Conservation (phyloP, 2,329 filamentous ascomycete species). For the Penicillium sp. region DNA sequence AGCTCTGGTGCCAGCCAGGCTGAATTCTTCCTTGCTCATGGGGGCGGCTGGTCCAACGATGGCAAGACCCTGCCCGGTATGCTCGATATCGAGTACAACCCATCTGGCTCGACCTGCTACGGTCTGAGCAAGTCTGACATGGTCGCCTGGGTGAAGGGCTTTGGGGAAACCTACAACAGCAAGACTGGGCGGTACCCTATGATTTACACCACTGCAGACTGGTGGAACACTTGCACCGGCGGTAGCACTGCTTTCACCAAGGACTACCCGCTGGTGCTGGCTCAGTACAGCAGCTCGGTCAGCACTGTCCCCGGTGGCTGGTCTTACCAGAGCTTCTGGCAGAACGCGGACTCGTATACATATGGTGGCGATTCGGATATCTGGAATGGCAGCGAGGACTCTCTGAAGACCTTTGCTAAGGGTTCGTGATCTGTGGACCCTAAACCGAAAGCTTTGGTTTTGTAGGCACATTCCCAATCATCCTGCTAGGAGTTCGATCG, state of each 20-base stretch:
- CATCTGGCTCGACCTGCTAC: constrained; percentile 44
- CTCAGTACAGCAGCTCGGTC: constrained; percentile 43
- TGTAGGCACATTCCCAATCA: too few species aligned
- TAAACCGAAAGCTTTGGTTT: too few species aligned
- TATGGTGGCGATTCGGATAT: constrained; percentile 55
- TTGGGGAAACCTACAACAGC: constrained; percentile 51
- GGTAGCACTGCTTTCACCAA: constrained; percentile 47
- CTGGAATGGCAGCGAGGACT: constrained; percentile 48
- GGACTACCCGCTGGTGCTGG: constrained; percentile 51
- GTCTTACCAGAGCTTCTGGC: constrained; percentile 56
- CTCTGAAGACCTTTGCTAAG: constrained; percentile 33
- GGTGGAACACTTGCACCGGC: constrained; percentile 56
- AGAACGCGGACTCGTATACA: constrained; percentile 49
- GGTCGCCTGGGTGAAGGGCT: constrained; percentile 54
- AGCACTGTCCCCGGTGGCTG: constrained; percentile 53
- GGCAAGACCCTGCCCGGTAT: constrained; percentile 57
- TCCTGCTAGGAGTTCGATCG: too few species aligned
- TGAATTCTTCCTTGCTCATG: constrained; percentile 52
- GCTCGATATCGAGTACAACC: constrained; percentile 54
- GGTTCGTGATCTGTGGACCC: too few species aligned
- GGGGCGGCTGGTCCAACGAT: constrained; percentile 55
- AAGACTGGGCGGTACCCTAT: constrained; percentile 51
- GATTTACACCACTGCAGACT: constrained; percentile 54
- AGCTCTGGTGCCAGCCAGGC: constrained; percentile 51
- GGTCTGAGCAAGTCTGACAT: constrained; percentile 48